Base-by-base conservation (phyloP, 2,329 filamentous ascomycete species). In the Phialophora chinensis region DNA sequence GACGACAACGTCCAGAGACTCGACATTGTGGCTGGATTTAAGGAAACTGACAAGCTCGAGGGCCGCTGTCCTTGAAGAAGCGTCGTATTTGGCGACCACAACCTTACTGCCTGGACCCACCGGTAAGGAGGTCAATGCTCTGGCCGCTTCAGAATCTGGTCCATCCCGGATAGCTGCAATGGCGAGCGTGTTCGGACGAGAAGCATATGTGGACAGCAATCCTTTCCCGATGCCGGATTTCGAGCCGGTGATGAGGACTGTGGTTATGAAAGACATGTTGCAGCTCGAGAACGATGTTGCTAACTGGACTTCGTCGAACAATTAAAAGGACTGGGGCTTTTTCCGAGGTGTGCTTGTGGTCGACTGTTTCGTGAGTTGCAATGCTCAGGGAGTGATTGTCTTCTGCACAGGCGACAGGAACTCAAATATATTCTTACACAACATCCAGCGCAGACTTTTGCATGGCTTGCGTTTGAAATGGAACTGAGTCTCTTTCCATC, bases 1-100 rank as follows among this genome's bases (percentile, higher is more conserved):
- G 61, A 86, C 79, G 3, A 86, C 79, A 5, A 83, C 73, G 66
- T 85, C 83, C 1, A 85, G 73, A n/a, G 76, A 73, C 4, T 72
- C 71, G 66, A 84, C 77, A 5, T 75, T 75, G 14, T 77, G 66
- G 0, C 64, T 47, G 11, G 60, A 63, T 3, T 74, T 69, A 2
- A 81, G 73, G 7, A 74, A 68, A 31, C 73, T 58, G 5, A 78
- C 73, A 1, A 77, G 76, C 12, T 71, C 69, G 25, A 67, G 72
- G 7, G 79, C 71, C 60, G 78, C 76, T 3, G 71, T 60, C 29
- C 76, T 75, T 10, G 75, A 73, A 4, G 67, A 63, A 0, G 77
- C 76, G 57, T 84, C 81, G 68, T 81, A 70, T 63, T 79, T 75
- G 52, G 80, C 73, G 31, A 81, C 65, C 47, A 83, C 72, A n/a